Evolutionary conservation across 768 basidiomycete species (phyloP), one percentile per base, ranked within the genome.

Genomic region (Myochromella boudieri): DNA sequence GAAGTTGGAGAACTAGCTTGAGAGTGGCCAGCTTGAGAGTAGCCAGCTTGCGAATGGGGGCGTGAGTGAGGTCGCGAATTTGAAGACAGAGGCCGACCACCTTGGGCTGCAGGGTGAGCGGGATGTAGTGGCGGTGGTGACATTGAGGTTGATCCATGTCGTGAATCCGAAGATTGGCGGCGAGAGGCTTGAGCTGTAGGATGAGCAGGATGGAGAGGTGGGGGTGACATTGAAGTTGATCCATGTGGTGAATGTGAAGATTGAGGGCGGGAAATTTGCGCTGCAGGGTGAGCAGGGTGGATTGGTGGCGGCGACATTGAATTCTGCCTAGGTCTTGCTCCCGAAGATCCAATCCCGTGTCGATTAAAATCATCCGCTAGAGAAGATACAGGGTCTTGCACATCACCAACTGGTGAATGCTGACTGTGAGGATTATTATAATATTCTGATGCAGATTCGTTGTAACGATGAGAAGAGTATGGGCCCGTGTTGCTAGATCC

Each of bases 361-460:
- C 64, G 60, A 31, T 61, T 62, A 45, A 78, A 72, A 36, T 70
- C 67, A 48, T 71, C 63, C 3, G 65, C 53, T 14, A 76, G 61
- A 14, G 64, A 53, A 42, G 60, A 37, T 18, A 71, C 54, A 26
- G 66, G 52, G 50, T 65, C 61, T 37, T 62, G 60, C 5, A 44
- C n/a, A 6, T 17, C 11, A 36, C 25, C 41, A 32, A 34, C 18
- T 11, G 34, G 7, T 26, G 28, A 29, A 28, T 28, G 34, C 21
- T 20, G 37, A 6, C n/a, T n/a, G n/a, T 39, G 17, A 32, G 39
- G 14, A 4, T 29, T 33, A 34, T n/a, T n/a, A 17, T 36, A 10
- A 29, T 22, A 11, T 22, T 22, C 20, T 2, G 43, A 39, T 12
- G 20, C 26, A 3, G 40, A 37, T 26, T 37, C 39, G 25, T 40